phyloP scores from a whole-genome alignment of 805 yeast genomes.

The Saturnispora quitensis region DNA sequence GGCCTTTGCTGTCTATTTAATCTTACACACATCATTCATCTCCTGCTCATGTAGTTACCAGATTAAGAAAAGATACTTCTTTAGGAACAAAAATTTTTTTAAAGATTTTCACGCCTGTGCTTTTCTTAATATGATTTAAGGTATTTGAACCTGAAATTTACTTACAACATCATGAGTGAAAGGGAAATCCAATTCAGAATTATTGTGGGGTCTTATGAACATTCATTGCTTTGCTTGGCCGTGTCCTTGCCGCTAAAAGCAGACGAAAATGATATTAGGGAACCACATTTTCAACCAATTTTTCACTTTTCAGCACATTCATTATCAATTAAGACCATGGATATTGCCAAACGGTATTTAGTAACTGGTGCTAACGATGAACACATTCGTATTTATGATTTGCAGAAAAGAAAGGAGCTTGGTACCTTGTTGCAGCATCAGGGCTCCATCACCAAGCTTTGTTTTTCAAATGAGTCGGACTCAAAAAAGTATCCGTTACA shows the following conservation, averaged over 20 bases:
- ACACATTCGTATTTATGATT: conserved; percentile 86
- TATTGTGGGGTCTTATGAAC: conserved; percentile 93
- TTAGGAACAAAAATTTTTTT: neutral
- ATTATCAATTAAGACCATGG: conserved; percentile 76
- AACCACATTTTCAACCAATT: conserved; percentile 78
- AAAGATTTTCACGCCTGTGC: neutral
- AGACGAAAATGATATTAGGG: conserved; percentile 22
- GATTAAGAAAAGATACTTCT: neutral
- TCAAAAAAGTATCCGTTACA: conserved; percentile 16
- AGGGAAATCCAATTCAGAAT: conserved; percentile 51
- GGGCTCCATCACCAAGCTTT: conserved; percentile 75
- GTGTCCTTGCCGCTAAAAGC: conserved; percentile 40
- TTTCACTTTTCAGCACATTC: conserved; percentile 96
- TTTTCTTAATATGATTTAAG: neutral
- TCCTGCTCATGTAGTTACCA: neutral
- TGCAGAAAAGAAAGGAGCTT: conserved; percentile 86
- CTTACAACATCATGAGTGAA: conserved; percentile 1
- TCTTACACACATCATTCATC: neutral
- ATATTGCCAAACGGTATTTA: conserved; percentile 70
- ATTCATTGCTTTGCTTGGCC: conserved; percentile 77
- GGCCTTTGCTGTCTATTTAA: too few species aligned
- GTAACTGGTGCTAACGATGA: conserved; percentile 96
- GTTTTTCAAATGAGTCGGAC: conserved; percentile 48
- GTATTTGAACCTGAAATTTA: neutral
- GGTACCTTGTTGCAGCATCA: conserved; percentile 83